Evolutionary conservation across 1,284 basidiomycete genomes (phyloP), one percentile per base, ranked within the genome.

Genomic region (Coriolopsis trogii): DNA sequence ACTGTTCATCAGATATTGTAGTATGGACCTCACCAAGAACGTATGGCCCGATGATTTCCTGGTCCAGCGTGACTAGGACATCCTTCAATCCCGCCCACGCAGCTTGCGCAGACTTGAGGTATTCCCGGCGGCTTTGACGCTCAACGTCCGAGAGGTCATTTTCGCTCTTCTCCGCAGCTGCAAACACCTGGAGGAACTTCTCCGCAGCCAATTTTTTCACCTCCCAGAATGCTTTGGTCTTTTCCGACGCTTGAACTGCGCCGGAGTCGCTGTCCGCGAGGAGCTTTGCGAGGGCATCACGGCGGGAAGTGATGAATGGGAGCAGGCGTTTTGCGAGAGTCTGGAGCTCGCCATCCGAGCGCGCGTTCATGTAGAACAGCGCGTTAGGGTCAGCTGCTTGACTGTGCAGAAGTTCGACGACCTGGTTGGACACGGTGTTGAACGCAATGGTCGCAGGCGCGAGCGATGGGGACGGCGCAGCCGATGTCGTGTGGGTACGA

Each of bases 371-470:
- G 62, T 74, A 78, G 40, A 64, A 64, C 41, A 87, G 65, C 7
- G 63, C 69, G 52, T 82, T 79, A 6, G 85, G 84, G 55, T 81
- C 73, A 1, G 75, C 80, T 2, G 70, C 69, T 4, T 76, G 74
- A 1, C 80, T 77, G 63, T 93, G 89, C 12, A 84, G 70, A 2
- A 91, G 70, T 1, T 79, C 77, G 56, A 93, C 84, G 55, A 94
- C 77, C 20, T 71, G 70, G 53, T 81, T 82, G 40, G 81, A 84
- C 5, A 75, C 69, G 4, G 77, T 71, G 54, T 76, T 73, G 63
- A 86, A 85, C 7, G 86, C 87, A 53, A 93, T 84, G 0, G 92
- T 94, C 0, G 91, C 89, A 0, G 93, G 92, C 2, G 87, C 77
- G 10, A 95, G 74, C 0, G 84, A 75, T 0, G 91, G 91, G 0